Conservation (phyloP, 176 grass and related monocot genomes). For the Oryza punctata region DNA sequence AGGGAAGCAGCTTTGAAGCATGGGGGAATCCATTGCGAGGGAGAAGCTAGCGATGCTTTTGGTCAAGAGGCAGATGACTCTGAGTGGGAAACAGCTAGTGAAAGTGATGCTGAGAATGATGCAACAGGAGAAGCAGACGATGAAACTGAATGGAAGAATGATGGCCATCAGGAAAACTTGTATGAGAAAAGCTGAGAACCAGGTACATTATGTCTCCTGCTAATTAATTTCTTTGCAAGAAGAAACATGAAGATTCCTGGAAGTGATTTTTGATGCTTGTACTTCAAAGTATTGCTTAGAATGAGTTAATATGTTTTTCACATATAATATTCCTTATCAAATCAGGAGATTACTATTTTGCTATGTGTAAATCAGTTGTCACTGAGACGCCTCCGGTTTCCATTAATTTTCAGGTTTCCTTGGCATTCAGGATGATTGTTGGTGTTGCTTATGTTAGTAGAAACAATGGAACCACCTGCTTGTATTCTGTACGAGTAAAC, state of each 20-base stretch:
- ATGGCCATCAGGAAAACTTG: constrained; percentile 50
- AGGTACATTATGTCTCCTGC: constrained; percentile 24
- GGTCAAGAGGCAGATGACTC: constrained; percentile 87
- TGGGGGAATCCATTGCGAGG: constrained; percentile 72
- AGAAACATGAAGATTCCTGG: background rate
- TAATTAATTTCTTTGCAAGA: background rate
- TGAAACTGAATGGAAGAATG: constrained; percentile 76
- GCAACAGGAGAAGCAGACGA: constrained; percentile 55
- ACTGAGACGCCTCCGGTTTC: background rate
- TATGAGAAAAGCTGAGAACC: constrained; percentile 66
- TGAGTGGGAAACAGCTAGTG: constrained; percentile 92
- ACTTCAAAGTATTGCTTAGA: background rate
- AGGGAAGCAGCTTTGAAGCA: constrained; percentile 92
- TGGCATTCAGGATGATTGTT: background rate
- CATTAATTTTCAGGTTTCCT: constrained; percentile 16
- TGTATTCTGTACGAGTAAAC: constrained; percentile 1
- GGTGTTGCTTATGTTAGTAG: constrained; percentile 3
- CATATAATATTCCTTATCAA: background rate
- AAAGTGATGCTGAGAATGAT: constrained; percentile 78
- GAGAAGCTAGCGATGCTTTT: constrained; percentile 74
- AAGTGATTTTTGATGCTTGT: background rate
- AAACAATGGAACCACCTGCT: constrained; percentile 11
- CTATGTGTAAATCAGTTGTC: background rate
- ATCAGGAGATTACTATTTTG: background rate
- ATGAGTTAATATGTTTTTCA: background rate